These are phyloP conservation scores for Microcyclosporella mali DNA, from an alignment of 2,329 filamentous ascomycete genomes.

Conservation along the genomic window DNA sequence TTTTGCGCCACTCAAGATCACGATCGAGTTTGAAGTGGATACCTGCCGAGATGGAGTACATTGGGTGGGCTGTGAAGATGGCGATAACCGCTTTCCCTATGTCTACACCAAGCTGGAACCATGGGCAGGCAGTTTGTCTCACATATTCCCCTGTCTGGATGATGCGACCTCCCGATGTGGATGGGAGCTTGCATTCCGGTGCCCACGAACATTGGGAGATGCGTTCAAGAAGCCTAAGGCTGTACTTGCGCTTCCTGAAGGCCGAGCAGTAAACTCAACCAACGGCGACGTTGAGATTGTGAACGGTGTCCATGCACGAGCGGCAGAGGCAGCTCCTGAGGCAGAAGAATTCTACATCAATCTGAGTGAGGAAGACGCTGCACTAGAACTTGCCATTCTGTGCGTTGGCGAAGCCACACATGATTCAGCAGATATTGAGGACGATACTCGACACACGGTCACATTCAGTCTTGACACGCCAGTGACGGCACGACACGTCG, in stretches of 20 bases:
- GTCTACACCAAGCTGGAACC: slow-evolving; percentile 79
- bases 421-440: slow-evolving; percentile 67
- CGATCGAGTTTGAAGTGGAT: slow-evolving; percentile 71
- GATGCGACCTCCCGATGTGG: slow-evolving; percentile 72
- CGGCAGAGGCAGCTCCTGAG: slow-evolving; percentile 6
- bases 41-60: slow-evolving; percentile 80
- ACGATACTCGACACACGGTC: slow-evolving; percentile 79
- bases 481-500: slow-evolving; percentile 80
- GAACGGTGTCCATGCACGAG: slow-evolving; percentile 28
- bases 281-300: slow-evolving; percentile 33
- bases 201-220: slow-evolving; percentile 79
- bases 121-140: slow-evolving; percentile 71
- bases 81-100: slow-evolving; percentile 80
- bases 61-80: slow-evolving; percentile 77
- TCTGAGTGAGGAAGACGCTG: slow-evolving; percentile 69
- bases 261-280: slow-evolving; percentile 34
- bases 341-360: slow-evolving; percentile 35
- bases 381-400: slow-evolving; percentile 80
- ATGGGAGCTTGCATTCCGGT: slow-evolving; percentile 85
- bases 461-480: slow-evolving; percentile 72
- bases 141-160: slow-evolving; percentile 90
- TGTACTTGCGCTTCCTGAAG: slow-evolving; percentile 18
- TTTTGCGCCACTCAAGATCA: slow-evolving; percentile 57
- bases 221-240: slow-evolving; percentile 42
- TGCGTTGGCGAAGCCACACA: slow-evolving; percentile 86